Evolutionary conservation across 345 rosid genomes (phyloP).

Genomic region (Kandelia obovata): DNA sequence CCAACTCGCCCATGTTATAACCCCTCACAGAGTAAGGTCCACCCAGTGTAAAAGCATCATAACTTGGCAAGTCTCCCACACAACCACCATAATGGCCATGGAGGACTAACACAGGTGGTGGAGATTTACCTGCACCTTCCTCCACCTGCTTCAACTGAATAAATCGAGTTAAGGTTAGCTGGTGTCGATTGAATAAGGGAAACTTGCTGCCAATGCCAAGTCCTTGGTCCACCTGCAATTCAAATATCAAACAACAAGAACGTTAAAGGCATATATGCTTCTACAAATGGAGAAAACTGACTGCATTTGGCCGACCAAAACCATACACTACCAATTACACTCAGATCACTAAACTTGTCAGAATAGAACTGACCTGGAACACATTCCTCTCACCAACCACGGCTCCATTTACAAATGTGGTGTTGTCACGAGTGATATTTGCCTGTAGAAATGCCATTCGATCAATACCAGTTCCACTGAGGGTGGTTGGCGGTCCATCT

Average conservation of each 20-base stretch:
- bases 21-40: conserved; percentile 98
- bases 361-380: conserved; percentile 67
- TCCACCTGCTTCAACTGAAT: conserved; percentile 79
- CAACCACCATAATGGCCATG: conserved; percentile 99
- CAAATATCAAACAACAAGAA: conserved; percentile 13
- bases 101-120: conserved; percentile 90
- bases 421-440: conserved; percentile 95
- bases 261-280: conserved; percentile 7
- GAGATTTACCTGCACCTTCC: conserved; percentile 78
- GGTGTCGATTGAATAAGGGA: conserved; percentile 98
- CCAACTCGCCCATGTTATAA: conserved; percentile 99
- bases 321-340: neutral
- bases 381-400: conserved; percentile 96
- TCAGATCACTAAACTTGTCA: neutral
- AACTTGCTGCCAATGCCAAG: conserved; percentile 91
- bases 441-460: conserved; percentile 89
- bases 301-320: neutral
- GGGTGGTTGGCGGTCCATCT: conserved; percentile 99
- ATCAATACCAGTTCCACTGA: conserved; percentile 94
- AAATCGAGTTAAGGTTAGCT: conserved; percentile 76
- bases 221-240: conserved; percentile 90
- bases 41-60: conserved; percentile 96
- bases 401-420: conserved; percentile 89
- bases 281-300: neutral
- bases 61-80: conserved; percentile 96